Conservation (phyloP, 495 filamentous ascomycete genomes). For the Tuber aestivum region DNA sequence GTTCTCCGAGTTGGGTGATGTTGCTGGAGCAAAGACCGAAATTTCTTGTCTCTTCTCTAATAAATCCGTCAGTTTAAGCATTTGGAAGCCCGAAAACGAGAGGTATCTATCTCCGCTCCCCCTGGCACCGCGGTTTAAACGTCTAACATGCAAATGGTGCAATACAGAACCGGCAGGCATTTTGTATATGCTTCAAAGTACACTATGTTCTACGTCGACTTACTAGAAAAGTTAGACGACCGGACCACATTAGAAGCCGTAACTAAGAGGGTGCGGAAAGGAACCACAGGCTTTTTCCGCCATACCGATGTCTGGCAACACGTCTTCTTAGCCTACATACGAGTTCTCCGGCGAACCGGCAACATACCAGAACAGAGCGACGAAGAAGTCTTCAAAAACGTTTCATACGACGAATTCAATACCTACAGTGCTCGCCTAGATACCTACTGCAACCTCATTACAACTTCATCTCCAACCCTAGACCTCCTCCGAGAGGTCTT, state of each 20-base stretch:
- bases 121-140: neutral
- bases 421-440: conserved; percentile 50
- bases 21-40: conserved; percentile 33
- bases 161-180: conserved; percentile 60
- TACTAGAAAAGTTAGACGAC: conserved; percentile 73
- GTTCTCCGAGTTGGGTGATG: conserved; percentile 49
- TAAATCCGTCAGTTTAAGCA: conserved; percentile 43
- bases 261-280: conserved; percentile 73
- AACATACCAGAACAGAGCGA: conserved; percentile 60
- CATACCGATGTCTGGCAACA: conserved; percentile 81
- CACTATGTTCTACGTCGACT: conserved; percentile 66
- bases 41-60: conserved; percentile 38
- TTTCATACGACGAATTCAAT: conserved; percentile 75
- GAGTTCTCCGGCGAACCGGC: conserved; percentile 64
- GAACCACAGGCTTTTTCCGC: conserved; percentile 74
- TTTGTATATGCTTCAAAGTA: conserved; percentile 92
- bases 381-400: conserved; percentile 73
- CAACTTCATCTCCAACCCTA: conserved; percentile 49
- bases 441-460: conserved; percentile 45
- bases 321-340: conserved; percentile 66
- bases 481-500: conserved; percentile 74
- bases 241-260: conserved; percentile 71
- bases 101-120: conserved; percentile 45
- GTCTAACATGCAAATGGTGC: neutral
- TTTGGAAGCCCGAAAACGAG: conserved; percentile 94